Evolutionary conservation across 805 yeast species (phyloP).

Genomic region (Wickerhamomyces tratensis): DNA sequence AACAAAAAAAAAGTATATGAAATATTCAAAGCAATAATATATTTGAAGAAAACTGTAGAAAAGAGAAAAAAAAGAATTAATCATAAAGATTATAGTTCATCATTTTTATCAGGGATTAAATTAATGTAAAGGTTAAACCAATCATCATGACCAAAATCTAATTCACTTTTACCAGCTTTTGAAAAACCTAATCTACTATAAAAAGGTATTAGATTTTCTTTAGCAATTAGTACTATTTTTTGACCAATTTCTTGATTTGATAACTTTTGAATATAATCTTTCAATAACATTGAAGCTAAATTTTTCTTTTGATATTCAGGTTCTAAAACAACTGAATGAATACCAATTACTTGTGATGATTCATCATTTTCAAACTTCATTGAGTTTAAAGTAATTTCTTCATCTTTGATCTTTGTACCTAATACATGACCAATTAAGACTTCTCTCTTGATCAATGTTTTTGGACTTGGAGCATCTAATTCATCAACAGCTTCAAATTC

Average conservation of each 20-base stretch:
- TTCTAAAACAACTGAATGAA: slow-evolving; percentile 74
- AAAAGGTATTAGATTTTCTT: slow-evolving; percentile 58
- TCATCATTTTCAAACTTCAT: slow-evolving; percentile 72
- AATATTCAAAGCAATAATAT: too few relatives aligned
- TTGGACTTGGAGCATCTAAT: slow-evolving; percentile 19
- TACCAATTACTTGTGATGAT: slow-evolving; percentile 60
- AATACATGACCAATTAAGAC: slow-evolving; percentile 71
- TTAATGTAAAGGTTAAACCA: slow-evolving; percentile 50
- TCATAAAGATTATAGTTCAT: slow-evolving; percentile 6
- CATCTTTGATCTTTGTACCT: slow-evolving; percentile 57
- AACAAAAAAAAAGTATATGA: too few relatives aligned
- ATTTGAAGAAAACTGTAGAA: too few relatives aligned
- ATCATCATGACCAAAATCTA: slow-evolving; percentile 44
- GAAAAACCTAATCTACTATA: slow-evolving; percentile 77
- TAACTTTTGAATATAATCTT: slow-evolving; percentile 85
- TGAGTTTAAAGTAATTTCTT: slow-evolving; percentile 41
- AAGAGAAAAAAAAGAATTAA: too few relatives aligned
- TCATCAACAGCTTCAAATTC: slow-evolving; percentile 30
- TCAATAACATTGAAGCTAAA: slow-evolving; percentile 72
- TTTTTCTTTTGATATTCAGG: slow-evolving; percentile 75
- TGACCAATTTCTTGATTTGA: slow-evolving; percentile 82
- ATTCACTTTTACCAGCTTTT: slow-evolving; percentile 54
- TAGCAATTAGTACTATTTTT: slow-evolving; percentile 65
- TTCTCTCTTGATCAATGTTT: slow-evolving; percentile 45
- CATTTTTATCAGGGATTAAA: slow-evolving; percentile 34